Evolutionary conservation across 768 basidiomycete species (phyloP).

Genomic region (Psilocybe sp.): DNA sequence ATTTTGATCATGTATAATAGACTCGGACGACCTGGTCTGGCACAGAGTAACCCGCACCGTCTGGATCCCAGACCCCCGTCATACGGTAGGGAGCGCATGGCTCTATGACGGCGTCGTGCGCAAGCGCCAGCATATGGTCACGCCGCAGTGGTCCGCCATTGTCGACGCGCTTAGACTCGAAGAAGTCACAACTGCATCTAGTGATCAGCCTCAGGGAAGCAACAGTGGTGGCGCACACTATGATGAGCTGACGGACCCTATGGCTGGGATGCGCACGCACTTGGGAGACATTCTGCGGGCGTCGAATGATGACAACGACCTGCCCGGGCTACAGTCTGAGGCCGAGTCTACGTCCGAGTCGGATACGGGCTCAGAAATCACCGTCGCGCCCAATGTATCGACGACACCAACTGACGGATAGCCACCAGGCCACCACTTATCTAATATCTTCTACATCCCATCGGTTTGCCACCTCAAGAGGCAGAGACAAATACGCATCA

Average conservation of each 20-base stretch:
- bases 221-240: no score
- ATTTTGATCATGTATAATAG: constrained; percentile 10
- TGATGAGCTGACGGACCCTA: constrained; percentile 2
- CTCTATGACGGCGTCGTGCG: constrained; percentile 16
- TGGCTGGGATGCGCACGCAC: constrained; percentile 4
- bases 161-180: constrained; percentile 7
- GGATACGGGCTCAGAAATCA: no score
- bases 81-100: constrained; percentile 21
- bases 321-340: no score
- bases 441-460: no score
- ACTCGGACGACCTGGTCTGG: constrained; percentile 24
- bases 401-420: no score
- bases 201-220: background rate
- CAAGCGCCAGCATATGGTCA: constrained; percentile 15
- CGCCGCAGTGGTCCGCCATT: constrained; percentile 15
- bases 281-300: constrained; percentile 5
- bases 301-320: background rate
- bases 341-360: no score
- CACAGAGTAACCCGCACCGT: constrained; percentile 16
- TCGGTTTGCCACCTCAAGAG: no score
- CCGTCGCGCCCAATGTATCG: no score
- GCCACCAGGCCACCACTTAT: no score
- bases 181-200: background rate
- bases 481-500: no score
- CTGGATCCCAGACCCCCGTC: constrained; percentile 27